phyloP scores from a whole-genome alignment of 306 rosid species.

The Vachellia collinsii region DNA sequence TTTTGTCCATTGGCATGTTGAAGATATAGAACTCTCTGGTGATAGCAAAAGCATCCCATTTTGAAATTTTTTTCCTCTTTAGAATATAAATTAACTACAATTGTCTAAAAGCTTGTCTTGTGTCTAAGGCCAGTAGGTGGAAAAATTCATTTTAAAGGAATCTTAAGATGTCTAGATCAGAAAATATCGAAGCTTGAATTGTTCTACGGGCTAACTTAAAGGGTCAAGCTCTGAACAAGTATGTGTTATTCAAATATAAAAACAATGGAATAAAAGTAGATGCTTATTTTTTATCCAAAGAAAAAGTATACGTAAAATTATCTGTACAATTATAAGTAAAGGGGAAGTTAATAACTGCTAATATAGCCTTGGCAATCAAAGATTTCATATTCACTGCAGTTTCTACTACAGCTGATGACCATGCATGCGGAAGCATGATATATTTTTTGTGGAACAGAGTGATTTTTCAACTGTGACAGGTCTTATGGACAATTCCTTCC shows the following conservation, averaged over 20 bases:
- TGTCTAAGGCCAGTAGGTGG: not conserved
- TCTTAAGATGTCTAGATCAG: not conserved
- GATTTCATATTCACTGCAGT: not conserved
- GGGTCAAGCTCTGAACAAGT: not conserved
- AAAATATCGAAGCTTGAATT: not conserved
- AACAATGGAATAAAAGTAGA: not conserved
- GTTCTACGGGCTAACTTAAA: not conserved
- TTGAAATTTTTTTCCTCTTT: not conserved
- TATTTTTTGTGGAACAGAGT: constrained; percentile 15
- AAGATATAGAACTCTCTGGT: not conserved
- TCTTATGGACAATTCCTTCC: not conserved
- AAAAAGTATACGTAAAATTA: not conserved
- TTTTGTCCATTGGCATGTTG: constrained; percentile 14
- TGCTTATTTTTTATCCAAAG: not conserved
- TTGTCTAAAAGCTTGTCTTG: not conserved
- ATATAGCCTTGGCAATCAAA: not conserved
- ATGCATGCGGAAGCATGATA: not conserved
- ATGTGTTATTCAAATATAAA: not conserved
- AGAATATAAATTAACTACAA: not conserved
- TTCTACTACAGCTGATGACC: constrained; percentile 12
- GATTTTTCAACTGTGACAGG: not conserved
- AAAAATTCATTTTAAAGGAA: not conserved
- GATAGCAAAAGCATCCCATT: not conserved
- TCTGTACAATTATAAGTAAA: not conserved
- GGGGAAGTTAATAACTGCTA: not conserved